Evolutionary conservation across 805 yeast genomes (phyloP).

Genomic region (Myxozyma kluyveri): DNA sequence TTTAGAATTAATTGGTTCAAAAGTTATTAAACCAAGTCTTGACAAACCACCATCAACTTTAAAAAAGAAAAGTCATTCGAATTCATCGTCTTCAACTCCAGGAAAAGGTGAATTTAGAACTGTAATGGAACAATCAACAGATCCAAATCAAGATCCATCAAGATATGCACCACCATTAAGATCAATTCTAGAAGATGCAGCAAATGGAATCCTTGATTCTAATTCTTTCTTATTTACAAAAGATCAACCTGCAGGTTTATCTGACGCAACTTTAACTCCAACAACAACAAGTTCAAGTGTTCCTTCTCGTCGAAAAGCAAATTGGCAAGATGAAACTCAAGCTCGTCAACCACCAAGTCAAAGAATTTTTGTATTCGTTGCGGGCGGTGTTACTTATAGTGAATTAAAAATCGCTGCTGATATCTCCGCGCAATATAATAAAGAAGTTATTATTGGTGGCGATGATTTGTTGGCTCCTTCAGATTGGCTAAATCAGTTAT

Average conservation of each 20-base stretch:
- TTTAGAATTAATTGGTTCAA: constrained; percentile 58
- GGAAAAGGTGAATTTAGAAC: background rate
- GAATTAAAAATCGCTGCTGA: constrained; percentile 78
- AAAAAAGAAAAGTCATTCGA: background rate
- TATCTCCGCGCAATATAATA: constrained; percentile 56
- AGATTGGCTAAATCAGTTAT: constrained; percentile 36
- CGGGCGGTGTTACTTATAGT: constrained; percentile 86
- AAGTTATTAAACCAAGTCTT: constrained; percentile 47
- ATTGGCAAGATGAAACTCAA: constrained; percentile 21
- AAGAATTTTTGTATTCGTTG: constrained; percentile 71
- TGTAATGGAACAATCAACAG: constrained; percentile 25
- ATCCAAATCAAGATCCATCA: constrained; percentile 41
- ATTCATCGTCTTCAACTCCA: background rate
- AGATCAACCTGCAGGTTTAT: constrained; percentile 69
- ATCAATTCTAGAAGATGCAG: constrained; percentile 52
- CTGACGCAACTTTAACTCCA: background rate
- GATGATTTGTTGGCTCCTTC: constrained; percentile 59
- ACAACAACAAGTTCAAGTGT: constrained; percentile 4
- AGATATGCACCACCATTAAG: constrained; percentile 71
- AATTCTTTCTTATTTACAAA: constrained; percentile 68
- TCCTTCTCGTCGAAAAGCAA: constrained; percentile 18
- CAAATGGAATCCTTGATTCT: constrained; percentile 52
- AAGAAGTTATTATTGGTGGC: constrained; percentile 78
- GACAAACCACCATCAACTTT: constrained; percentile 30
- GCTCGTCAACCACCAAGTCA: constrained; percentile 45